Base-by-base conservation (phyloP, 106 monocot species). In the Dendrobium officinale region DNA sequence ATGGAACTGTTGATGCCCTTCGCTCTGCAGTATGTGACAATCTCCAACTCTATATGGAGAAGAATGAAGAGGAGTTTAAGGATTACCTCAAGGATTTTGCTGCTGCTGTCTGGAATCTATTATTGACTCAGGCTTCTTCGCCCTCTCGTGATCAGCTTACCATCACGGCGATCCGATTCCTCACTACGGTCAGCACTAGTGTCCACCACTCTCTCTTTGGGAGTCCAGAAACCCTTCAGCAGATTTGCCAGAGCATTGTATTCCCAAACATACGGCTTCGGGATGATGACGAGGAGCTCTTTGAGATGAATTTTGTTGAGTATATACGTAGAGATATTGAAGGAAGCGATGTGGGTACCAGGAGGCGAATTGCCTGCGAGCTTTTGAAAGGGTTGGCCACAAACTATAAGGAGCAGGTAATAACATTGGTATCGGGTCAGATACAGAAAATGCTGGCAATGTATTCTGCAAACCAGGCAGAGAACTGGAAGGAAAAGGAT, bases 401-500 rank as follows among this genome's bases (percentile, higher is more conserved):
- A 37, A 86, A 99, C 70, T 99, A 93, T 59, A 91, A 81, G 80
- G 95, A 95, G 6, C 92, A 89, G 80, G 99, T 99, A 54, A 93
- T 75, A 75, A 31, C 83, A 3, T 88, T 95, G 74, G 91, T 95
- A 1, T 88, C 88, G 1, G 45, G 78, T 1, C 95, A 99, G 83
- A 90, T 99, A 22, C 88, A 91, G 84, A 82, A 76, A 24, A 93
- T 99, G 95, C 84, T 99, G 51, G 80, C 85, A 19, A 29, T 81
- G 10, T 99, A 87, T 77, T 58, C 82, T 33, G 84, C 85, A 3
- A 93, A 99, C 55, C 95, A 93, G 0, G 59, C 9, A 6, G 87
- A 88, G 82, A 99, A 99, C 55, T 99, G 95, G 95, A 99, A 93
- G 87, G 99, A 95, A 75, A 95, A 92, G 77, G 99, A 99, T 59